Evolutionary conservation across 2,329 filamentous ascomycete genomes (phyloP).

Genomic region (Myriosclerotinia scirpicola): DNA sequence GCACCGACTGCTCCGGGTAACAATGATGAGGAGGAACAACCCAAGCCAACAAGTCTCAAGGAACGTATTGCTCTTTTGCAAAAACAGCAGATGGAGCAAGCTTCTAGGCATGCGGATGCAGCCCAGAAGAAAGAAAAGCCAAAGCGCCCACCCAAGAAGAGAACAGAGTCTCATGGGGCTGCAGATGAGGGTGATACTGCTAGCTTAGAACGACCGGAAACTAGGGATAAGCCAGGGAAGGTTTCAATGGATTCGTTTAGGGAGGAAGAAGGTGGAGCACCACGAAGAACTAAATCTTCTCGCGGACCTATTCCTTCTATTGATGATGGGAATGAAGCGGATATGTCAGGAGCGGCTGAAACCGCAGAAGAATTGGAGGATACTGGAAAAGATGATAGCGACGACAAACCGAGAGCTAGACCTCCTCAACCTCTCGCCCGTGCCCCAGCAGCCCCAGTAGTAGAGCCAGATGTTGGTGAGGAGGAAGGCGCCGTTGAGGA

Average conservation of each 20-base stretch:
- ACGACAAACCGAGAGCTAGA: constrained; percentile 50
- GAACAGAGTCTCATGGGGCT: constrained; percentile 51
- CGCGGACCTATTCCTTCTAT: constrained; percentile 46
- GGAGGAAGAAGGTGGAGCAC: constrained; percentile 45
- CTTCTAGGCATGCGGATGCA: constrained; percentile 75
- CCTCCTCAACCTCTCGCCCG: constrained; percentile 41
- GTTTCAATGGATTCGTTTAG: constrained; percentile 50
- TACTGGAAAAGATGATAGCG: constrained; percentile 72
- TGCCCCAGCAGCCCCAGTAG: constrained; percentile 44
- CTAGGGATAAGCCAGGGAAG: constrained; percentile 49
- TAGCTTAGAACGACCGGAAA: constrained; percentile 49
- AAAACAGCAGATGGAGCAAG: constrained; percentile 89
- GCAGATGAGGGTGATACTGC: constrained; percentile 42
- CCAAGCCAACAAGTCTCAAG: constrained; percentile 90
- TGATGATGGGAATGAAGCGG: constrained; percentile 63
- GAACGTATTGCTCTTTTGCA: constrained; percentile 93
- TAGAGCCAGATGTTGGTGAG: constrained; percentile 47
- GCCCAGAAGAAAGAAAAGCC: constrained; percentile 83
- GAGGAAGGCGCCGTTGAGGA: constrained; percentile 48
- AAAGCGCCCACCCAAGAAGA: constrained; percentile 73
- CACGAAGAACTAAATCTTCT: constrained; percentile 55
- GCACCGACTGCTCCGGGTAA: constrained; percentile 42
- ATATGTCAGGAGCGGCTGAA: constrained; percentile 64
- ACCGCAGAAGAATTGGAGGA: constrained; percentile 61
- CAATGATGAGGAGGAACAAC: constrained; percentile 69